Conservation (phyloP, 2,329 filamentous ascomycete species). For the Aspergillus sp. region DNA sequence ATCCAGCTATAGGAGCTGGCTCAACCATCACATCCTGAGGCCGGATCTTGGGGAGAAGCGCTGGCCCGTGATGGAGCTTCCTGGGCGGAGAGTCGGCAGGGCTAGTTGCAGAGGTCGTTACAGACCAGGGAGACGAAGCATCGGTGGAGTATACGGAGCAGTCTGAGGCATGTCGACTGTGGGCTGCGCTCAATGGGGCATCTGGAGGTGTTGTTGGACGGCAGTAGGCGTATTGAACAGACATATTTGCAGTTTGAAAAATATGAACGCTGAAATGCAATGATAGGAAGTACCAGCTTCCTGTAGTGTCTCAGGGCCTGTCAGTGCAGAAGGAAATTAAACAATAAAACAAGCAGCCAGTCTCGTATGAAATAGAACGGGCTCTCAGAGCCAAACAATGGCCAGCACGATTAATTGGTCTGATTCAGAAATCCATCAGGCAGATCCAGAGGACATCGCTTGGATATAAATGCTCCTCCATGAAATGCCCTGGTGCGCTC, state of each 20-base stretch:
- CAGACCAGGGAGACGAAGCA: constrained; percentile 59
- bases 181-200: constrained; percentile 31
- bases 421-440: neutral
- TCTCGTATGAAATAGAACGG: neutral
- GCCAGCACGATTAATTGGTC: neutral
- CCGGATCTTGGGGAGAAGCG: constrained; percentile 78
- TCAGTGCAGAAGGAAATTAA: constrained; percentile 10
- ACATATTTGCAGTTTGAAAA: constrained; percentile 27
- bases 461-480: constrained; percentile 34
- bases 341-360: constrained; percentile 3
- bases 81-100: constrained; percentile 64
- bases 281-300: constrained; percentile 20
- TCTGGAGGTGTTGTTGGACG: constrained; percentile 41
- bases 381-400: neutral
- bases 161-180: constrained; percentile 59
- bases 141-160: constrained; percentile 60
- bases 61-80: constrained; percentile 61
- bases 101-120: constrained; percentile 62
- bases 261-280: neutral
- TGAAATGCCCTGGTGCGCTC: constrained; percentile 9
- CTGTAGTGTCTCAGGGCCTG: constrained; percentile 10
- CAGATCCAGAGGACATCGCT: constrained; percentile 19
- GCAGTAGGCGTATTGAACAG: constrained; percentile 36
- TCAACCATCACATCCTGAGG: constrained; percentile 73
- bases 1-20: constrained; percentile 42